phyloP scores from a whole-genome alignment of 805 yeast species.

The Metschnikowia noctiluminum region DNA sequence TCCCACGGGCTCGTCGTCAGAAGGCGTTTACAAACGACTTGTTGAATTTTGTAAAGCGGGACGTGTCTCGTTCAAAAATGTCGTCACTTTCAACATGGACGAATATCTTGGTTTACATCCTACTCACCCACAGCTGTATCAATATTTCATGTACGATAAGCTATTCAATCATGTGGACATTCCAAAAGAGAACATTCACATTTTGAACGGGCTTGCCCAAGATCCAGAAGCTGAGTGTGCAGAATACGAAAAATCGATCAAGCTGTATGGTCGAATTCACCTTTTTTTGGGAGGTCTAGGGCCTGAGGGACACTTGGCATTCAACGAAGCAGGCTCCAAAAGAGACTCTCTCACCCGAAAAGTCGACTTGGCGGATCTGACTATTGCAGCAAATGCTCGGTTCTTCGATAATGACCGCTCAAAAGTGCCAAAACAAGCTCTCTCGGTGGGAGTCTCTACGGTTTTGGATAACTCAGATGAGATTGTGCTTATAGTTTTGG shows the following conservation, averaged over 20 bases:
- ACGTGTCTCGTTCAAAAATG: conserved; percentile 45
- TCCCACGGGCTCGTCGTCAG: conserved; percentile 63
- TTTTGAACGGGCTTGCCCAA: conserved; percentile 49
- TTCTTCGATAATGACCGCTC: conserved; percentile 45
- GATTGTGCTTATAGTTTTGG: conserved; percentile 50
- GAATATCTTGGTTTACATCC: conserved; percentile 53
- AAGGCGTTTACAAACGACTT: conserved; percentile 47
- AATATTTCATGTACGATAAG: conserved; percentile 55
- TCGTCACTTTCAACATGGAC: conserved; percentile 61
- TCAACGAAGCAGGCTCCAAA: conserved; percentile 54
- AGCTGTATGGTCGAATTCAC: conserved; percentile 46
- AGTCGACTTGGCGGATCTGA: conserved; percentile 45
- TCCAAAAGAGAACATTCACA: conserved; percentile 48
- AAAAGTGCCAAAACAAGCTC: conserved; percentile 50
- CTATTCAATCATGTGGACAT: conserved; percentile 56
- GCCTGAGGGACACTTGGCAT: conserved; percentile 60
- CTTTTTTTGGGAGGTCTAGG: conserved; percentile 59
- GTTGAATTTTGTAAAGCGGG: conserved; percentile 43
- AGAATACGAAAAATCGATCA: conserved; percentile 47
- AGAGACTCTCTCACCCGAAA: conserved; percentile 45
- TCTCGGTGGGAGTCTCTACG: conserved; percentile 57
- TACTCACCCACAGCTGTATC: conserved; percentile 49
- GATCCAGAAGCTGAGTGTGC: conserved; percentile 46
- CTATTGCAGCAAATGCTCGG: conserved; percentile 52
- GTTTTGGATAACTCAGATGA: conserved; percentile 54